These are phyloP conservation scores for Talaromyces sp. DNA, from an alignment of 2,329 filamentous ascomycete species.

Conservation along the genomic window DNA sequence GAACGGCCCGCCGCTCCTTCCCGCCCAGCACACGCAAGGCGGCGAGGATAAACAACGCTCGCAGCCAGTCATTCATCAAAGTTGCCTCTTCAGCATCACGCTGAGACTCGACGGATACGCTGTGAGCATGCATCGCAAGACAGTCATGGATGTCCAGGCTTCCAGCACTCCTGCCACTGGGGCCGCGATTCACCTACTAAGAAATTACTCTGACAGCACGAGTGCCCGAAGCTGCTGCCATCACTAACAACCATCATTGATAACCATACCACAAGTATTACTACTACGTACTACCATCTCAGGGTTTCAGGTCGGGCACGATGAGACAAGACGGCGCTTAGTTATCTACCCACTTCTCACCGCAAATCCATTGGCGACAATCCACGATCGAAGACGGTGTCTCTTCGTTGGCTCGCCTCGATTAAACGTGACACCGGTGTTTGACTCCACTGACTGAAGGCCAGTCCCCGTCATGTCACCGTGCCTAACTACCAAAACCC, in stretches of 20 bases:
- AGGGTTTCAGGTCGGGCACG: background rate
- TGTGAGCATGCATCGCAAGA: background rate
- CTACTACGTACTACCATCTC: background rate
- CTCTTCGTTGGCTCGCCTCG: background rate
- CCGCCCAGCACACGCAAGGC: background rate
- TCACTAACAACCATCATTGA: conserved; percentile 11
- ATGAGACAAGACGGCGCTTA: background rate
- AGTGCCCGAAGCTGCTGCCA: conserved; percentile 21
- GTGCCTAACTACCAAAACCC: background rate
- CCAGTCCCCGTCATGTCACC: background rate
- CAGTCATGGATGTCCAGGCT: background rate
- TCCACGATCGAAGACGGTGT: background rate
- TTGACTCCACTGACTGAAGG: background rate
- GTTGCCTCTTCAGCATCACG: background rate
- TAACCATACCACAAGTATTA: background rate
- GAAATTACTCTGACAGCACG: conserved; percentile 15
- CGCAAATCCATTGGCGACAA: background rate
- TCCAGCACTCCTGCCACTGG: background rate
- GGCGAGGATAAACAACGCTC: background rate
- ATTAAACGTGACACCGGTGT: background rate
- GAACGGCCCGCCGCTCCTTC: background rate
- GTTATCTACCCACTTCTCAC: background rate
- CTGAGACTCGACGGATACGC: background rate
- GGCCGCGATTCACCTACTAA: background rate
- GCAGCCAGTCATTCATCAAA: background rate